Conservation (phyloP, 2,329 filamentous ascomycete genomes). For the Sarocladium brachiariae region DNA sequence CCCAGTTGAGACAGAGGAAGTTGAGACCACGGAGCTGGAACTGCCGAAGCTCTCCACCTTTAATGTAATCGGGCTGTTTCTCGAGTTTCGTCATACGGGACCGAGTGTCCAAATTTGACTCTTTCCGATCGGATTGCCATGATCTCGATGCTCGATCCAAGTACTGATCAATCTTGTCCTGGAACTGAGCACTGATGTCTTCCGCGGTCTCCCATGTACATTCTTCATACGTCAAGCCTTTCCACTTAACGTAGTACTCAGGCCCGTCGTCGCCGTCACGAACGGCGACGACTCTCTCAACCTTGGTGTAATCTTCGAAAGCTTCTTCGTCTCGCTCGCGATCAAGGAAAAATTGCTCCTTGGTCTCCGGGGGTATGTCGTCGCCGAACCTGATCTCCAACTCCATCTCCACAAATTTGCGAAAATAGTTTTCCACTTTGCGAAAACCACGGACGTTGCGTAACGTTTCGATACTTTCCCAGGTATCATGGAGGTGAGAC, state of each 20-base stretch:
- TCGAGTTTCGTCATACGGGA: slow-evolving; percentile 67
- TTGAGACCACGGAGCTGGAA: slow-evolving; percentile 94
- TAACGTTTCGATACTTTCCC: slow-evolving; percentile 75
- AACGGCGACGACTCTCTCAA: slow-evolving; percentile 85
- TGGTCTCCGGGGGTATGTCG: slow-evolving; percentile 73
- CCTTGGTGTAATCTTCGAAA: slow-evolving; percentile 81
- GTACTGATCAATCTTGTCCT: slow-evolving; percentile 87
- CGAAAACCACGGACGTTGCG: slow-evolving; percentile 75
- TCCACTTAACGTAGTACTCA: slow-evolving; percentile 97
- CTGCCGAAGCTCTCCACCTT: slow-evolving; percentile 75
- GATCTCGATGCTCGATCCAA: slow-evolving; percentile 75
- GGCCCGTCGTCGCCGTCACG: slow-evolving; percentile 66
- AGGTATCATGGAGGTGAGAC: slow-evolving; percentile 92
- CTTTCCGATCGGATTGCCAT: slow-evolving; percentile 71
- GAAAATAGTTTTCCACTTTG: slow-evolving; percentile 91
- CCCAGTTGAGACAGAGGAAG: slow-evolving; percentile 95
- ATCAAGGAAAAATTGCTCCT: slow-evolving; percentile 92
- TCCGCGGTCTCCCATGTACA: slow-evolving; percentile 87
- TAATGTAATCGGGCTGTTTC: slow-evolving; percentile 78
- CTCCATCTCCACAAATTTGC: slow-evolving; percentile 74
- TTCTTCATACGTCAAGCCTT: slow-evolving; percentile 83
- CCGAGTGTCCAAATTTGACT: slow-evolving; percentile 70
- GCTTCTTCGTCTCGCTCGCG: slow-evolving; percentile 86
- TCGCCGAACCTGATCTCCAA: slow-evolving; percentile 70
- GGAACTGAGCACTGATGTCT: slow-evolving; percentile 70